These are phyloP conservation scores for Gryganskiella cystojenkinii DNA, from an alignment of 192 early-diverging fungal species.

Conservation along the genomic window DNA sequence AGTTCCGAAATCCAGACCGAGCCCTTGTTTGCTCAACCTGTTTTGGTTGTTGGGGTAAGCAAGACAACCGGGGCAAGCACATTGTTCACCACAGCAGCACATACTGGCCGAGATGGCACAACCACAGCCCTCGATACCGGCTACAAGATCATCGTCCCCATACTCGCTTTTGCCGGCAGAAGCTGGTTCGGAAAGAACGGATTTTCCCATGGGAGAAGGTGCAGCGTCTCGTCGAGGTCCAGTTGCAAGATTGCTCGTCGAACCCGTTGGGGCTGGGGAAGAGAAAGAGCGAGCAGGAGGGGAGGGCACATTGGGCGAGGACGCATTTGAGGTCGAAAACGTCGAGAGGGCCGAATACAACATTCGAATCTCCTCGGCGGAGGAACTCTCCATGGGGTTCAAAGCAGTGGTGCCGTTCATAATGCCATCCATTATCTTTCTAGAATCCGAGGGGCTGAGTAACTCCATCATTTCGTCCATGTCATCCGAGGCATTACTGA, in stretches of 20 bases:
- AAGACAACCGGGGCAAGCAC: slow-evolving; percentile 51
- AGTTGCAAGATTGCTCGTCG: slow-evolving; percentile 16
- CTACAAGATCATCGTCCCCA: slow-evolving; percentile 25
- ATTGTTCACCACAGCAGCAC: slow-evolving; percentile 51
- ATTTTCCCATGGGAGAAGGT: slow-evolving; percentile 17
- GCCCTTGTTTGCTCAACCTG: not conserved
- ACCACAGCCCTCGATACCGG: slow-evolving; percentile 30
- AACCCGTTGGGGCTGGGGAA: slow-evolving; percentile 5
- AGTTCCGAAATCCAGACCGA: slow-evolving; percentile 5
- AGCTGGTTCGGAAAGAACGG: slow-evolving; percentile 24
- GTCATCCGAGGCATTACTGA: slow-evolving; percentile 52
- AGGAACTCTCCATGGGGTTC: slow-evolving; percentile 42
- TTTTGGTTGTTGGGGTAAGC: slow-evolving; percentile 48
- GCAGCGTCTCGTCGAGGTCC: slow-evolving; percentile 4
- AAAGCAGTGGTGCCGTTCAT: slow-evolving; percentile 42
- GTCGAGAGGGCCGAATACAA: slow-evolving; percentile 44
- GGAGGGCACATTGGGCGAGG: slow-evolving; percentile 25
- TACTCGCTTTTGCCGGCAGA: slow-evolving; percentile 47
- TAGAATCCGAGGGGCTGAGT: slow-evolving; percentile 25
- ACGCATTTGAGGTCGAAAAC: slow-evolving; percentile 33
- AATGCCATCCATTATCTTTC: slow-evolving; percentile 47
- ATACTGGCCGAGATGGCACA: slow-evolving; percentile 49
- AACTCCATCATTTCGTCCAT: slow-evolving; percentile 46
- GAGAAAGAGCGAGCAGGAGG: slow-evolving; percentile 31
- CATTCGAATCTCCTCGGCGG: slow-evolving; percentile 49